Conservation (phyloP, 805 yeast species). For the Myxozyma neglecta region DNA sequence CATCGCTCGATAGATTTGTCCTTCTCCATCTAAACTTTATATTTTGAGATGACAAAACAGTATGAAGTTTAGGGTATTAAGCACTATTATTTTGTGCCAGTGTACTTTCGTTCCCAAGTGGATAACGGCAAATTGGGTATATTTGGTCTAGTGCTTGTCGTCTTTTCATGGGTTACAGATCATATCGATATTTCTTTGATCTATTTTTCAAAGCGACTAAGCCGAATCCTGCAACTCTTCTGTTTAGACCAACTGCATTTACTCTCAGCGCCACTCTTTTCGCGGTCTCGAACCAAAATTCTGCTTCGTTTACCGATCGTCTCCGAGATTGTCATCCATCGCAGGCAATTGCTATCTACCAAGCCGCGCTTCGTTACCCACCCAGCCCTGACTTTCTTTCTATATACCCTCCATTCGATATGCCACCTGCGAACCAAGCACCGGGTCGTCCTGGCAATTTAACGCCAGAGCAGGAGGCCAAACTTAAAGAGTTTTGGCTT, state of each 20-base stretch:
- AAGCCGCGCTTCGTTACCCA: slow-evolving; percentile 14
- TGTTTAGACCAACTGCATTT: slow-evolving; percentile 1
- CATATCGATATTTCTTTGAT: neutral
- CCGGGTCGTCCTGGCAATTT: slow-evolving; percentile 44
- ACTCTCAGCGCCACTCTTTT: slow-evolving; percentile 1
- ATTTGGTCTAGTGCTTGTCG: neutral
- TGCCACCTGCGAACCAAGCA: slow-evolving; percentile 17
- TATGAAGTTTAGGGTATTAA: no score
- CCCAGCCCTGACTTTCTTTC: slow-evolving; percentile 20
- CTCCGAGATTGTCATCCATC: slow-evolving; percentile 14
- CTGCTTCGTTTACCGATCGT: slow-evolving; percentile 5
- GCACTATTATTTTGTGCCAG: no score
- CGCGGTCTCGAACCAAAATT: slow-evolving; percentile 4
- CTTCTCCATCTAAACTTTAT: no score
- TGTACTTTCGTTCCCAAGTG: no score
- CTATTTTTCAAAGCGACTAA: neutral
- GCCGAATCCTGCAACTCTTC: neutral
- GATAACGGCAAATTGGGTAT: no score
- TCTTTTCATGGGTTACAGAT: slow-evolving; percentile 6
- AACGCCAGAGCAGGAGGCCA: slow-evolving; percentile 42
- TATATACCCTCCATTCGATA: slow-evolving; percentile 28
- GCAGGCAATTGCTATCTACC: slow-evolving; percentile 6
- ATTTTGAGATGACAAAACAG: no score
- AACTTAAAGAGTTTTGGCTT: slow-evolving; percentile 45
- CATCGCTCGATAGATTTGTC: no score